Evolutionary conservation across 768 basidiomycete genomes (phyloP), one percentile per base, ranked within the genome.

Genomic region (Cantharellus cinnabarinus): DNA sequence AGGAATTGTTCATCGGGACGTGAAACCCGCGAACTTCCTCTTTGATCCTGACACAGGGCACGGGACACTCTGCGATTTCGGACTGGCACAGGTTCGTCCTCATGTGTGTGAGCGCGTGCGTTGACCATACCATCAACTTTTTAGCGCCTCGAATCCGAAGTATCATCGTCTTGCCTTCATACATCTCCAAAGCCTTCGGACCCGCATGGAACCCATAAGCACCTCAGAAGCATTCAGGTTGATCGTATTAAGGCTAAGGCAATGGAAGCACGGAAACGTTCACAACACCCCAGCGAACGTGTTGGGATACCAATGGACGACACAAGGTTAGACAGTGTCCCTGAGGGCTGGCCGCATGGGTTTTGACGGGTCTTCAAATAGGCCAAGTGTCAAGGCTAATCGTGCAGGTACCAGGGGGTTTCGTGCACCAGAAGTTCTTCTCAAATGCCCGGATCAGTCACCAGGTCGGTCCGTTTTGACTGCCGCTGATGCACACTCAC

Each of bases 11-110:
- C 94, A 98, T 69, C 87, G 94, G 51, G 94, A 98, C 70, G 88
- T 98, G 65, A 98, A 98, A 68, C 93, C 94, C 29, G 94, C 93
- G 61, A 98, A 98, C 69, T 98, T 98, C 68, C 76, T 98, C 41
- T 97, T 84, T 68, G 89, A 98, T 68, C 83, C 88, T 42, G 78
- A 76, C 42, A 84, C 82, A 4, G 84, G 85, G 5, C 74, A 81
- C 7, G 95, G 95, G 34, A 85, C 85, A 0, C 72, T 99, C 4
- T 89, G 89, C 64, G 95, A 98, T 70, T 95, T 97, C 67, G 95
- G 95, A 20, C 76, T 99, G 2, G 95, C 95, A 4, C 89, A 89
- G 65, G 91, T 93, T 70, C 65, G 85, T 71, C 5, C n/a, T 20
- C 34, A 29, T 10, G 44, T 29, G 10, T 48, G 10, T 10, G 10